Evolutionary conservation across 768 basidiomycete genomes (phyloP).

Genomic region (Russula emetica): DNA sequence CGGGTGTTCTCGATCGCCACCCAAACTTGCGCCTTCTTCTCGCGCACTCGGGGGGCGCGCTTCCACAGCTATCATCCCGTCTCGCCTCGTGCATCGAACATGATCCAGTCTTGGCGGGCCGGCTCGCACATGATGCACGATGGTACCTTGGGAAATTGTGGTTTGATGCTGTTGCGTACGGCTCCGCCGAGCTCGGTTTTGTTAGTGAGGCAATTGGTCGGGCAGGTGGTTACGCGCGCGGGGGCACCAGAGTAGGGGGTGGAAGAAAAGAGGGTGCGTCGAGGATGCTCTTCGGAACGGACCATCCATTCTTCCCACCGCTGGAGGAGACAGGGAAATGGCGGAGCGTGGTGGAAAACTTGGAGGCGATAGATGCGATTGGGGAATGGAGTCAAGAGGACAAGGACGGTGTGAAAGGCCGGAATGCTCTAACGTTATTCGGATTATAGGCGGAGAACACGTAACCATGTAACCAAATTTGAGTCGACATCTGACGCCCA

Average conservation of each 20-base stretch:
- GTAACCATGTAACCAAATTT: too few species aligned
- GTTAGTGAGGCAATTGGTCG: slow-evolving; percentile 67
- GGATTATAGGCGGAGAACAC: too few species aligned
- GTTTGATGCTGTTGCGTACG: slow-evolving; percentile 87
- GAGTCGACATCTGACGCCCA: too few species aligned
- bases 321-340: slow-evolving; percentile 63
- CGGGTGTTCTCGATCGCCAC: slow-evolving; percentile 76
- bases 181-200: slow-evolving; percentile 77
- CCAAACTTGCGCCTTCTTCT: slow-evolving; percentile 72
- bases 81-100: slow-evolving; percentile 82
- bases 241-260: slow-evolving; percentile 26
- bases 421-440: slow-evolving; percentile 72
- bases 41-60: slow-evolving; percentile 83
- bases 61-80: slow-evolving; percentile 79
- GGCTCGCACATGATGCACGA: slow-evolving; percentile 76
- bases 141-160: slow-evolving; percentile 78
- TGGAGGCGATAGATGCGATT: slow-evolving; percentile 70
- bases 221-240: slow-evolving; percentile 42
- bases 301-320: slow-evolving; percentile 90
- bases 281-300: slow-evolving; percentile 77
- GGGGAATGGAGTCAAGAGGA: slow-evolving; percentile 56
- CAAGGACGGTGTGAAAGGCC: slow-evolving; percentile 61
- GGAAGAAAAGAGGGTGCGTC: slow-evolving; percentile 49
- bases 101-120: slow-evolving; percentile 71
- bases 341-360: slow-evolving; percentile 81